Base-by-base conservation (phyloP, 2,329 filamentous ascomycete species). In the Colletotrichum acutatum region DNA sequence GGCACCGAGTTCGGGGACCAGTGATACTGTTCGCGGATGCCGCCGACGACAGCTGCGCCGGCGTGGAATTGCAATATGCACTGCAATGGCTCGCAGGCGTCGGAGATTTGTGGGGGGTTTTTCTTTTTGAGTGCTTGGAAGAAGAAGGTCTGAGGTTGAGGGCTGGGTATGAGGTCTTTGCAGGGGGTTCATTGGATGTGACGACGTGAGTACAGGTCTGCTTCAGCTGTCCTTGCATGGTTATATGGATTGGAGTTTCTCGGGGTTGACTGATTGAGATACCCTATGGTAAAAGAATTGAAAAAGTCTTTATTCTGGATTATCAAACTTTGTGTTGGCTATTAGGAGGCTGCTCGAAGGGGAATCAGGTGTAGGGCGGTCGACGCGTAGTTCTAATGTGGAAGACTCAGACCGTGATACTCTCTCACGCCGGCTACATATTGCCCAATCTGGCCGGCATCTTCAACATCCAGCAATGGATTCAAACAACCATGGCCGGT, bases 61-160 rank as follows among this genome's bases (percentile, higher is more conserved):
- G 22, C 24, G 4, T 72, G 69, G 69, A 72, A 63, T n/a, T 72
- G 69, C 58, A 24, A 72, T 6, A 68, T 63, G 69, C 65, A 68
- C 30, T 68, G 69, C 53, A 66, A 32, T 14, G 69, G 65, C 16
- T 58, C 69, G n/a, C 37, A 37, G 14, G 68, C 61, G 12, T 72
- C 69, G 6, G 69, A 72, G 14, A 64, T 72, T 2, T 68, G 65
- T 58, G 69, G 69, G 5, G 58, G 65, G 0, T 63, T 68, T 30
- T 68, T 62, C 16, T 68, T 68, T 9, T 16, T 72, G 58, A 68
- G 69, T n/a, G 65, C 58, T 2, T 72, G 69, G 58, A 72, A 63
- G 58, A 68, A 58, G 37, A 71, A 66, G 54, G 12, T 37, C 24
- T 60, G 34, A 60, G 34, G 37, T n/a, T 9, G 0, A n/a, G 7